phyloP scores from a whole-genome alignment of 2,329 filamentous ascomycete genomes.

The Pseudonectria buxi region DNA sequence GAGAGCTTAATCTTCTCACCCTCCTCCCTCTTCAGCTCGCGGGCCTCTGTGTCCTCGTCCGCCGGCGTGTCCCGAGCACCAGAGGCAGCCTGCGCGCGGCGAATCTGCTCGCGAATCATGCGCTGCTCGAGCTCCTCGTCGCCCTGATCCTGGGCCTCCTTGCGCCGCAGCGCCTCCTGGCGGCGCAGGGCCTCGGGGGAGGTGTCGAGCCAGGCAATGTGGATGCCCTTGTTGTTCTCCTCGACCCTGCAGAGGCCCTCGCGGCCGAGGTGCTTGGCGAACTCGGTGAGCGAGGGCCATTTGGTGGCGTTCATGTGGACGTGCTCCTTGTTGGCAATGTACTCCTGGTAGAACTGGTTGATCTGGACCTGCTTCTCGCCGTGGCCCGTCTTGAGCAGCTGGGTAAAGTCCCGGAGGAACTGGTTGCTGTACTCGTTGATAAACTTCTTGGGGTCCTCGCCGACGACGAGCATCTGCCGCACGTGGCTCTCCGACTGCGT shows the following conservation, averaged over 20 bases:
- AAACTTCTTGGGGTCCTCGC: constrained; percentile 76
- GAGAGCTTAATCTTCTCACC: constrained; percentile 72
- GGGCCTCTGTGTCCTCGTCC: constrained; percentile 35
- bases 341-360: constrained; percentile 93
- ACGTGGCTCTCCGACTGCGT: constrained; percentile 79
- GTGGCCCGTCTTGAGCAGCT: constrained; percentile 72
- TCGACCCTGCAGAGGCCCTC: constrained; percentile 88
- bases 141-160: constrained; percentile 80
- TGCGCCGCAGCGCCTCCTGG: constrained; percentile 72
- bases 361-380: constrained; percentile 84
- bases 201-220: constrained; percentile 87
- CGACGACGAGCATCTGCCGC: constrained; percentile 79
- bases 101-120: constrained; percentile 77
- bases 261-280: constrained; percentile 76
- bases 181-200: constrained; percentile 76
- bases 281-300: constrained; percentile 83
- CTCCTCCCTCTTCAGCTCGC: constrained; percentile 53
- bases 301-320: constrained; percentile 91
- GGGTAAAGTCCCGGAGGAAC: constrained; percentile 74
- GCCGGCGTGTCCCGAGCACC: constrained; percentile 34
- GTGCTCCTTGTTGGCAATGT: constrained; percentile 82
- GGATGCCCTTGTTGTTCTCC: constrained; percentile 77
- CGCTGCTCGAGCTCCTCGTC: constrained; percentile 85
- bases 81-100: constrained; percentile 55
- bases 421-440: constrained; percentile 77